These are phyloP conservation scores for Podospora sp. DNA, from an alignment of 495 filamentous ascomycete species.

Conservation along the genomic window DNA sequence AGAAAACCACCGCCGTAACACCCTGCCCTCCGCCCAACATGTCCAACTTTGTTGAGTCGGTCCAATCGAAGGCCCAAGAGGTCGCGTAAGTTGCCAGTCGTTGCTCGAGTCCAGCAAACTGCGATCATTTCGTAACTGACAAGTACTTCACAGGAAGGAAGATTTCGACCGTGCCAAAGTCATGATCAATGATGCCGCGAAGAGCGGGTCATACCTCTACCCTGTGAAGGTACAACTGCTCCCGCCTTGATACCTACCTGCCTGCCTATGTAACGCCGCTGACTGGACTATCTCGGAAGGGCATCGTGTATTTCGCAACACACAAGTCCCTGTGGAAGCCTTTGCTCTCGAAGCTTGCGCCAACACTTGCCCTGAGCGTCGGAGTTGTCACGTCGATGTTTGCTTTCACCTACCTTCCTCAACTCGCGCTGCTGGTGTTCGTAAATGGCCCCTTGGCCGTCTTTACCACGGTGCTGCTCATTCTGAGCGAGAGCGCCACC, in stretches of 20 bases:
- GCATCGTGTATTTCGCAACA: slow-evolving; percentile 75
- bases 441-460: slow-evolving; percentile 85
- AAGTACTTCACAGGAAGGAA: slow-evolving; percentile 45
- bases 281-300: slow-evolving; percentile 43
- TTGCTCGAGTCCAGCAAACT: too few relatives aligned
- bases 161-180: slow-evolving; percentile 58
- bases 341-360: slow-evolving; percentile 66
- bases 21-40: too few relatives aligned
- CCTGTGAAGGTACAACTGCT: slow-evolving; percentile 68
- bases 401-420: slow-evolving; percentile 86
- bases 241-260: not conserved
- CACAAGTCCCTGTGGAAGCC: slow-evolving; percentile 70
- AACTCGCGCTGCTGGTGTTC: slow-evolving; percentile 76
- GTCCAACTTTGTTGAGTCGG: slow-evolving; percentile 34
- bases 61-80: slow-evolving; percentile 51
- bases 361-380: slow-evolving; percentile 69
- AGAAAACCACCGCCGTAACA: not conserved
- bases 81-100: slow-evolving; percentile 46
- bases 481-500: slow-evolving; percentile 79
- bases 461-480: slow-evolving; percentile 72
- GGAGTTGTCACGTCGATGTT: slow-evolving; percentile 77
- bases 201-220: slow-evolving; percentile 80
- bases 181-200: slow-evolving; percentile 63
- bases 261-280: not conserved
- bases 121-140: not conserved